Evolutionary conservation across 495 filamentous ascomycete genomes (phyloP).

Genomic region (Neurospora africana): DNA sequence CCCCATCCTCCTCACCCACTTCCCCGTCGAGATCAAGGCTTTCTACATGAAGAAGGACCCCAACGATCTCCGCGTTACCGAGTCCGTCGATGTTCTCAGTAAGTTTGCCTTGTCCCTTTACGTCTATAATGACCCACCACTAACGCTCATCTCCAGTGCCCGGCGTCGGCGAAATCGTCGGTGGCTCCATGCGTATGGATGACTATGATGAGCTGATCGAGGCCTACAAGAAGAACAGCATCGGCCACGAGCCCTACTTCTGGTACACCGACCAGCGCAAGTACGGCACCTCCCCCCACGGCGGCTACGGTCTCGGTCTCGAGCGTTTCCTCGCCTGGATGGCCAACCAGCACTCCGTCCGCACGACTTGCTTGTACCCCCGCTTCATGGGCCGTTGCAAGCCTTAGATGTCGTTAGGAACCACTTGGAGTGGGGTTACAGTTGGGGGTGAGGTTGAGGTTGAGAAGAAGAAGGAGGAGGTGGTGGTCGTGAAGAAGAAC

Average conservation of each 20-base stretch:
- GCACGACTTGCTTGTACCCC: conserved; percentile 83
- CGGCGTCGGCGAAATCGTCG: conserved; percentile 93
- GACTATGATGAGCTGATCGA: conserved; percentile 84
- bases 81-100: conserved; percentile 85
- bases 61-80: conserved; percentile 75
- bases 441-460: background rate
- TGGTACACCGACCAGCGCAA: conserved; percentile 99
- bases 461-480: background rate
- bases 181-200: conserved; percentile 93
- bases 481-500: background rate
- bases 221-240: conserved; percentile 79
- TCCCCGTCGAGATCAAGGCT: conserved; percentile 95
- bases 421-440: background rate
- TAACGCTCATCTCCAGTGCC: conserved; percentile 4
- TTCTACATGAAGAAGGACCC: conserved; percentile 98
- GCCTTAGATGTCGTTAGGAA: conserved; percentile 42
- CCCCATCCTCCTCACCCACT: conserved; percentile 94
- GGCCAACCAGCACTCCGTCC: conserved; percentile 82
- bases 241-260: conserved; percentile 81
- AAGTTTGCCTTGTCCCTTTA: background rate
- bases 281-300: conserved; percentile 92
- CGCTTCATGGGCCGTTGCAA: conserved; percentile 91
- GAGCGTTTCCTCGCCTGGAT: conserved; percentile 97
- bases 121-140: too few species aligned
- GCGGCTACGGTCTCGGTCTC: conserved; percentile 88